Conservation (phyloP, 306 rosid genomes). For the Begonia masoniana region DNA sequence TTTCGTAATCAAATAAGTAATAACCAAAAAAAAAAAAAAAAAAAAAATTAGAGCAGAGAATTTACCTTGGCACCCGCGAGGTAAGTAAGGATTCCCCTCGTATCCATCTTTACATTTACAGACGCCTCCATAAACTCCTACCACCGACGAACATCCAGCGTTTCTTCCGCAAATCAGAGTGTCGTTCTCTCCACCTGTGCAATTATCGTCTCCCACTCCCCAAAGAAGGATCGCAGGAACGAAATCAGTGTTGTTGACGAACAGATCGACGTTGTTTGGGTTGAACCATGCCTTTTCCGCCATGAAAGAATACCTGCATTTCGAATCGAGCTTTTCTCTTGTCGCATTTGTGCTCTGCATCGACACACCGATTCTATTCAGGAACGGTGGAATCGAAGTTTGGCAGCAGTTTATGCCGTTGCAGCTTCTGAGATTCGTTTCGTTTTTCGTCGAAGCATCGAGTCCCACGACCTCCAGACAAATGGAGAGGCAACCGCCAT, state of each 20-base stretch:
- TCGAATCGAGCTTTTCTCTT: background rate
- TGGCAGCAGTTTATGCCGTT: slow-evolving; percentile 5
- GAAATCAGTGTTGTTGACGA: background rate
- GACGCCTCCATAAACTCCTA: no score
- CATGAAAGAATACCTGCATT: slow-evolving; percentile 11
- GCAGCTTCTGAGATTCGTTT: background rate
- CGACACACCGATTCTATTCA: background rate
- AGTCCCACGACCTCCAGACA: background rate
- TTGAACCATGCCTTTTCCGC: slow-evolving; percentile 1
- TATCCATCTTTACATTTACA: background rate
- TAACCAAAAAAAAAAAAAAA: no score
- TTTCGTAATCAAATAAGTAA: no score
- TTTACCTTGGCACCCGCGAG: background rate
- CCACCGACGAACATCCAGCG: background rate
- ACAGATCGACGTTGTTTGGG: background rate
- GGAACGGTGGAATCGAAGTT: background rate
- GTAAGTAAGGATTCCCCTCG: slow-evolving; percentile 9
- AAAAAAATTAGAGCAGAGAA: no score
- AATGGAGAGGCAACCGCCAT: slow-evolving; percentile 2
- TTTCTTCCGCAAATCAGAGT: no score
- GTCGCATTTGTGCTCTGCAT: background rate
- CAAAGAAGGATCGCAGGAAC: slow-evolving; percentile 8
- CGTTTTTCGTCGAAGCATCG: background rate
- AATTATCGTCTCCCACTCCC: no score
- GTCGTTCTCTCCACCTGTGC: slow-evolving; percentile 1